phyloP scores from a whole-genome alignment of 495 filamentous ascomycete species.

The Neurospora sublineolata region DNA sequence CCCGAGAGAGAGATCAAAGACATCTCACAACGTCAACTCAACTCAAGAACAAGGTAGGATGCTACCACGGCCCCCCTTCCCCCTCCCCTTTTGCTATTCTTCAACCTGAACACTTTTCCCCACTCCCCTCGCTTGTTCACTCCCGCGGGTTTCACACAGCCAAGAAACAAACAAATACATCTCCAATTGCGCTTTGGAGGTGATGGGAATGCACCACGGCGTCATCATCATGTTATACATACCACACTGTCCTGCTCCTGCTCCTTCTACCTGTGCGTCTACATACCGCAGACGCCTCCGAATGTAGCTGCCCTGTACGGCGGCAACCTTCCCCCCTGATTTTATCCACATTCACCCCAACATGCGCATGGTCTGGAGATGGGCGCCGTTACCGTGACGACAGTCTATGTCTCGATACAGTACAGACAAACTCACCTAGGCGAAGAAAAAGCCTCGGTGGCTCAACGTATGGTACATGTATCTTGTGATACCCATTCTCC shows the following conservation, averaged over 20 bases:
- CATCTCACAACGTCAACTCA: background rate
- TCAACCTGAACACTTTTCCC: background rate
- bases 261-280: background rate
- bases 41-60: background rate
- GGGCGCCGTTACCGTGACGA: background rate
- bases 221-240: background rate
- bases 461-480: background rate
- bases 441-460: background rate
- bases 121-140: background rate
- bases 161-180: background rate
- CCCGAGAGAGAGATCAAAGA: background rate
- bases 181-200: background rate
- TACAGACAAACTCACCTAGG: background rate
- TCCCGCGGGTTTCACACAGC: background rate
- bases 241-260: background rate
- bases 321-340: background rate
- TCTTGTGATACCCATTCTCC: background rate
- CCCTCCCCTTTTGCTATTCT: background rate
- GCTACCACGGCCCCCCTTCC: background rate
- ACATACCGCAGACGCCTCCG: background rate
- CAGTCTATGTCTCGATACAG: background rate
- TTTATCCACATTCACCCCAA: background rate
- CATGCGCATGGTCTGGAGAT: background rate
- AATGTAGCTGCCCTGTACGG: background rate
- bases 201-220: background rate